These are phyloP conservation scores for Pseudogymnoascus sp. DNA, from an alignment of 2,329 filamentous ascomycete species.

Conservation along the genomic window DNA sequence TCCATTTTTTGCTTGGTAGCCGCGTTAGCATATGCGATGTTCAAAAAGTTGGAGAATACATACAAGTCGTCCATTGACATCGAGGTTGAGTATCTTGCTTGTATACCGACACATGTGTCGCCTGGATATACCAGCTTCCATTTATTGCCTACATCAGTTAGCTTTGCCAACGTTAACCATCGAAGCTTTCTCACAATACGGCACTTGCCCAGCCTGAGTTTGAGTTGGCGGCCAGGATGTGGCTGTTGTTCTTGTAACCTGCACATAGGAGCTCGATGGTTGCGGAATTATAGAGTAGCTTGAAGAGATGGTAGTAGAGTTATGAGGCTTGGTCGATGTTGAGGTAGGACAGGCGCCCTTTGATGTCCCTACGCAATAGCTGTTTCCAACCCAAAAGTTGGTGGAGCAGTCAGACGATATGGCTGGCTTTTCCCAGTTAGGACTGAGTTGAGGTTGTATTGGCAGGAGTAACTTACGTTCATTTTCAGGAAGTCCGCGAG, in stretches of 20 bases:
- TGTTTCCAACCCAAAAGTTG: slow-evolving; percentile 22
- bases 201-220: slow-evolving; percentile 17
- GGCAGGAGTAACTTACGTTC: not conserved
- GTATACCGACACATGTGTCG: slow-evolving; percentile 7
- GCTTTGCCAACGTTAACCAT: not conserved
- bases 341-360: slow-evolving; percentile 11
- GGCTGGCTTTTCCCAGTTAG: slow-evolving; percentile 21
- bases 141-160: not conserved
- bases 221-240: slow-evolving; percentile 16
- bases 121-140: slow-evolving; percentile 5
- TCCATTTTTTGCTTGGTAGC: not conserved
- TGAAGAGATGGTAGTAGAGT: slow-evolving; percentile 8
- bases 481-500: slow-evolving; percentile 8
- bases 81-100: not conserved
- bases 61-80: not conserved
- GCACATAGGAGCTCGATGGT: slow-evolving; percentile 4
- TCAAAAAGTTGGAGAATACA: not conserved
- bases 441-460: not conserved
- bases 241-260: slow-evolving; percentile 8
- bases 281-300: slow-evolving; percentile 10
- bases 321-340: slow-evolving; percentile 12
- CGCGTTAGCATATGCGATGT: not conserved
- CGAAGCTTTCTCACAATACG: slow-evolving; percentile 9
- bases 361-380: slow-evolving; percentile 24
- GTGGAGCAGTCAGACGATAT: slow-evolving; percentile 22